Conservation (phyloP, 2,329 filamentous ascomycete species). For the Exophiala sp. region DNA sequence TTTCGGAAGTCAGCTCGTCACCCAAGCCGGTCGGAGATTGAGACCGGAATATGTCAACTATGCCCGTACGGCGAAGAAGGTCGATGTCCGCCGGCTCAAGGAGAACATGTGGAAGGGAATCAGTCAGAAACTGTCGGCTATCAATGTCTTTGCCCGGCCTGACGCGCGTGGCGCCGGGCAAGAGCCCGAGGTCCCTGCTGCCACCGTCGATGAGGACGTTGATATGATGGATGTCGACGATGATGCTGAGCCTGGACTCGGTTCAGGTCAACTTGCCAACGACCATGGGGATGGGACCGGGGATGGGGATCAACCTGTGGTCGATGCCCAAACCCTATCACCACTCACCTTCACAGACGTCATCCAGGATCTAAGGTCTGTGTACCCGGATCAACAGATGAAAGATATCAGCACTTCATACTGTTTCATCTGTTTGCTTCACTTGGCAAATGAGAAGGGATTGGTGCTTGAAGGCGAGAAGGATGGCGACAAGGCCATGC, state of each 20-base stretch:
- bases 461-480: constrained; percentile 64
- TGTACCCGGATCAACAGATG: constrained; percentile 81
- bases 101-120: constrained; percentile 62
- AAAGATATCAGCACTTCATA: constrained; percentile 88
- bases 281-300: too few species aligned
- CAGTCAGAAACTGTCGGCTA: constrained; percentile 38
- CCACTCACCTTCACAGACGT: constrained; percentile 80
- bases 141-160: constrained; percentile 33
- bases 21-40: constrained; percentile 52
- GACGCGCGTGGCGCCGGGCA: constrained; percentile 29
- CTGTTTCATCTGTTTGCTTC: constrained; percentile 89
- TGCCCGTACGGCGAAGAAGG: constrained; percentile 60
- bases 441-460: constrained; percentile 89
- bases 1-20: constrained; percentile 58
- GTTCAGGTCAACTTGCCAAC: too few species aligned
- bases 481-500: constrained; percentile 32
- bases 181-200: constrained; percentile 15
- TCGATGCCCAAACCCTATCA: too few species aligned
- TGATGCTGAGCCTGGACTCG: too few species aligned
- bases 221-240: constrained; percentile 30
- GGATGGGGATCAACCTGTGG: too few species aligned
- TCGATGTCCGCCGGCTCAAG: constrained; percentile 59
- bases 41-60: constrained; percentile 62
- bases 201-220: constrained; percentile 20
- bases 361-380: constrained; percentile 78